Percentiles rank a stretch among this genome's conserved stretches.
Conservation (phyloP, 2,329 filamentous ascomycete genomes). For the Sclerotinia minor region DNA sequence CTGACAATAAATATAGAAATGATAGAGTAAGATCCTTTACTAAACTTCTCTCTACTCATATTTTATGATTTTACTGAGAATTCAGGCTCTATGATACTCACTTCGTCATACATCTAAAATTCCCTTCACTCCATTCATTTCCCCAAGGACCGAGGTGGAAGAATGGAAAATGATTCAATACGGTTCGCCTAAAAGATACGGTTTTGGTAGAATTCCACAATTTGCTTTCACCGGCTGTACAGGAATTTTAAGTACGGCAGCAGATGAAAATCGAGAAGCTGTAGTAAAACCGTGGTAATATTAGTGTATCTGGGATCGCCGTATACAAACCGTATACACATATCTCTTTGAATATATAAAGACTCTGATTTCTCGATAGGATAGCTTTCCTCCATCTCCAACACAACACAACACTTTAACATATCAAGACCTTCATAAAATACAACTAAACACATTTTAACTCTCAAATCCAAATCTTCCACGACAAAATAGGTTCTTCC, state of each 20-base stretch:
- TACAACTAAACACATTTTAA: neutral
- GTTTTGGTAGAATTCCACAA: too few species aligned
- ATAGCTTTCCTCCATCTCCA: neutral
- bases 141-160: accelerated
- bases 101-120: neutral
- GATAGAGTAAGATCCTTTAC: too few species aligned
- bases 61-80: neutral
- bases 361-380: neutral
- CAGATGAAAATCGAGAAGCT: neutral
- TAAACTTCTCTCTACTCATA: too few species aligned
- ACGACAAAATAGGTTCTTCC: neutral
- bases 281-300: neutral
- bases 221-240: neutral
- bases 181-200: neutral
- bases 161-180: neutral
- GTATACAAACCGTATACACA: neutral
- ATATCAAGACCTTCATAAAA: neutral
- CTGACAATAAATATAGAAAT: too few species aligned
- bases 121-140: accelerated
- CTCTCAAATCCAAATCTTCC: neutral
- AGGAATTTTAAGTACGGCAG: neutral
- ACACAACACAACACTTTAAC: neutral
- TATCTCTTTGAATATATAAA: neutral
- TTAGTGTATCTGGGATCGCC: too few species aligned
- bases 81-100: neutral